Evolutionary conservation across 108 stramenopile genomes (phyloP), one percentile per base, ranked within the genome.

Genomic region (Cyclotella kingstonii): DNA sequence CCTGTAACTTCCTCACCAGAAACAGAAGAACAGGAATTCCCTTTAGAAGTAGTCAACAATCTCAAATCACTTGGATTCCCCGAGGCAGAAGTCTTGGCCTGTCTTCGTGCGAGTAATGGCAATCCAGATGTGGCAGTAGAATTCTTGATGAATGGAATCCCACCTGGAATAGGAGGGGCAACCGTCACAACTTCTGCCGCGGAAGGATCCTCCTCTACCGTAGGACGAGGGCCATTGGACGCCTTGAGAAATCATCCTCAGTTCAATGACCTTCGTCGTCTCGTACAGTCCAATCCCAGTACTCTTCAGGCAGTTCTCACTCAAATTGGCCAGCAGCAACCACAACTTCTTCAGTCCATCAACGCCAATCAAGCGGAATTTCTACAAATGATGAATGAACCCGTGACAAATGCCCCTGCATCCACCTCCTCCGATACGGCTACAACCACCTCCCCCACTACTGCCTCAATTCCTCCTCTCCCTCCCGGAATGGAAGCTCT

Each of bases 111-210:
- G 27, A 91, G 96, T 5, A 84, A 84, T 53, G 96, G 96, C 23
- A 97, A 99, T 66, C 82, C 91, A 25, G 94, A 96, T 63, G 68
- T 98, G 26, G 98, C 98, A 33, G 93, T 97, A 3, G 97, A 99
- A 54, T 99, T 96, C 68, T 73, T 99, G 26, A 95, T 96, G 69
- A 96, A 88, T 67, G 98, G 98, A n/a, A 98, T 99, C 50, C 96
- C 96, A 8, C 77, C 82, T 34, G 84, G 76, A 27, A 67, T 86
- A 43, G 62, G 30, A 3, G 45, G 3, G 21, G 63, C 26, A 29
- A 43, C 47, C 14, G 55, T 43, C 1, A 14, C 60, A 27, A 63
- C 61, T 45, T 54, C 31, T 31, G 47, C 84, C 28, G 57, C 81
- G n/a, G 57, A 64, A 33, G 49, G 63, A 3, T 45, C 68, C 22